These are phyloP conservation scores for Fusarium succisae DNA, from an alignment of 2,329 filamentous ascomycete genomes.

Conservation along the genomic window DNA sequence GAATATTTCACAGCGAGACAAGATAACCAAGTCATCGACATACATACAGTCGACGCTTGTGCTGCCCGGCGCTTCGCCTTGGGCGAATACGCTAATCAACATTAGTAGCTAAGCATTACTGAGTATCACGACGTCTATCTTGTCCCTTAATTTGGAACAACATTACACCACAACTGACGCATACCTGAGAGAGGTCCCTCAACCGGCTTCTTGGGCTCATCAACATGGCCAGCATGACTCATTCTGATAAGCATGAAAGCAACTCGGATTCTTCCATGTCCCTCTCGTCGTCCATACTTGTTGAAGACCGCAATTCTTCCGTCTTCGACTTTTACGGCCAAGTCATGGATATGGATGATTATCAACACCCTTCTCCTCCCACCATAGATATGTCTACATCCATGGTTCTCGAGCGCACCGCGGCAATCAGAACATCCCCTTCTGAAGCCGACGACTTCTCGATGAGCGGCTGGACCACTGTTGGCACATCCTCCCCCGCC, in stretches of 20 bases:
- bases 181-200: neutral
- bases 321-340: neutral
- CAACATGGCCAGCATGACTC: neutral
- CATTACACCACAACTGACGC: conserved; percentile 3
- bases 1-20: neutral
- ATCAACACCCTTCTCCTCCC: conserved; percentile 9
- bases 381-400: conserved; percentile 12
- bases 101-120: neutral
- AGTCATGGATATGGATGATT: neutral
- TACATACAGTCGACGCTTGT: neutral
- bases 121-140: neutral
- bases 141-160: neutral
- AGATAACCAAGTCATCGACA: neutral
- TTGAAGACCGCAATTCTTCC: conserved; percentile 3
- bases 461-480: conserved; percentile 23
- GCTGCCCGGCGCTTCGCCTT: neutral
- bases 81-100: neutral
- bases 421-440: neutral
- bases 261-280: conserved; percentile 7
- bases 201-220: neutral
- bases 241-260: conserved; percentile 1
- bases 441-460: conserved; percentile 15
- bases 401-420: conserved; percentile 11
- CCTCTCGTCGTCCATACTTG: conserved; percentile 15
- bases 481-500: conserved; percentile 2